Conservation (phyloP, 805 yeast species). For the Wickerhamiella allomyrinae region DNA sequence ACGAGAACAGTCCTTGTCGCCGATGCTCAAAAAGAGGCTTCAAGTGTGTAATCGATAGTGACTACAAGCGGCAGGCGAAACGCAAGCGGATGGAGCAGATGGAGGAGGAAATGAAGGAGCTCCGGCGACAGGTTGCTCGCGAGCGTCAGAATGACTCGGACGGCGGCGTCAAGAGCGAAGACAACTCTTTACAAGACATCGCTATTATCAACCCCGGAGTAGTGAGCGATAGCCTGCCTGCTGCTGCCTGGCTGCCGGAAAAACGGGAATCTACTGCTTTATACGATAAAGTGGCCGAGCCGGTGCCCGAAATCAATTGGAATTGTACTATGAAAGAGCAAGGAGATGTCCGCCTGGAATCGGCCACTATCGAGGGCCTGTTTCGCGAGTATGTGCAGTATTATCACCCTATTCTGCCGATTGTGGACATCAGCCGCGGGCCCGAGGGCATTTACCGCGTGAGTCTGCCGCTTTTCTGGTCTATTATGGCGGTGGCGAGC, state of each 20-base stretch:
- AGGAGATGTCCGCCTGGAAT: slow-evolving; percentile 49
- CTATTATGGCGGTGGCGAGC: slow-evolving; percentile 70
- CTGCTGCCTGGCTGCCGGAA: background rate
- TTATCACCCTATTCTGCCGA: slow-evolving; percentile 78
- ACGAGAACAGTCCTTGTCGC: slow-evolving; percentile 59
- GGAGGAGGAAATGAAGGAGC: slow-evolving; percentile 62
- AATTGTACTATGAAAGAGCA: slow-evolving; percentile 53
- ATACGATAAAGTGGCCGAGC: background rate
- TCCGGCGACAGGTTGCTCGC: slow-evolving; percentile 30
- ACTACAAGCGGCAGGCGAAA: slow-evolving; percentile 79
- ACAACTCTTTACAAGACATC: background rate
- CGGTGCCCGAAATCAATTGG: slow-evolving; percentile 8
- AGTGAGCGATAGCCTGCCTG: background rate
- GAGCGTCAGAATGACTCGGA: background rate
- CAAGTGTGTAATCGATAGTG: slow-evolving; percentile 59
- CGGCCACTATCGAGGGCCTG: slow-evolving; percentile 46
- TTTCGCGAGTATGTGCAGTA: slow-evolving; percentile 56
- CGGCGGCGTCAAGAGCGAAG: too few species aligned
- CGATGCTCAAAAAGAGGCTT: slow-evolving; percentile 61
- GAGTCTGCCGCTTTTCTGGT: slow-evolving; percentile 91
- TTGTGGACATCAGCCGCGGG: slow-evolving; percentile 68
- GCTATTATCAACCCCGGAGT: background rate
- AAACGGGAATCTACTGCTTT: background rate
- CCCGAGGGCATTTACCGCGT: slow-evolving; percentile 66
- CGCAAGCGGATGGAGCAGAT: slow-evolving; percentile 36